Evolutionary conservation across 1,139 yeast genomes (phyloP).

Genomic region (Sugiyamaella grinbergsii): DNA sequence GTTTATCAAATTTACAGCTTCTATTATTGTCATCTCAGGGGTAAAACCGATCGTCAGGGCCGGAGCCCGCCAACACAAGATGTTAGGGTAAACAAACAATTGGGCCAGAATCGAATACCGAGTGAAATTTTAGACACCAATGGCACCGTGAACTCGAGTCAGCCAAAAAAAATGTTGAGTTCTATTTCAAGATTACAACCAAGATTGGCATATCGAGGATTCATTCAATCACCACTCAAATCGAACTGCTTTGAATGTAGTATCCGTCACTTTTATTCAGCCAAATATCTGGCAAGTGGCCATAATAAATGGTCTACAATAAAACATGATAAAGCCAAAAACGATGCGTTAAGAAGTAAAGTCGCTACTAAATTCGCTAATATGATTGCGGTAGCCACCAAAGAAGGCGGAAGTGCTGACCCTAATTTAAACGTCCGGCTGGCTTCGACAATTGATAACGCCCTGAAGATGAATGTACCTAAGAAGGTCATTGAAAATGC

Average conservation of each 20-base stretch:
- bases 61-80: background rate
- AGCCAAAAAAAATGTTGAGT: background rate
- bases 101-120: too few species aligned
- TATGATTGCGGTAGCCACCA: slow-evolving; percentile 72
- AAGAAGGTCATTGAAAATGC: slow-evolving; percentile 87
- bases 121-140: background rate
- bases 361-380: slow-evolving; percentile 72
- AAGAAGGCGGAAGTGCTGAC: slow-evolving; percentile 60
- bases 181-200: background rate
- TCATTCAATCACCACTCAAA: background rate
- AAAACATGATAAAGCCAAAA: slow-evolving; percentile 90
- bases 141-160: background rate
- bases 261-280: slow-evolving; percentile 4
- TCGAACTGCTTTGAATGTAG: background rate
- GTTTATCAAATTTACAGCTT: too few species aligned
- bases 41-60: slow-evolving; percentile 4
- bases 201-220: too few species aligned
- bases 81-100: background rate
- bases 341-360: slow-evolving; percentile 76
- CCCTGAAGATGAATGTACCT: slow-evolving; percentile 73
- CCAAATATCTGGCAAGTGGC: slow-evolving; percentile 46
- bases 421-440: slow-evolving; percentile 67
- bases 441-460: slow-evolving; percentile 74
- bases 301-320: slow-evolving; percentile 97
- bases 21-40: background rate